Conservation (phyloP, 768 basidiomycete genomes). For the Rhizopogon vinicolor region DNA sequence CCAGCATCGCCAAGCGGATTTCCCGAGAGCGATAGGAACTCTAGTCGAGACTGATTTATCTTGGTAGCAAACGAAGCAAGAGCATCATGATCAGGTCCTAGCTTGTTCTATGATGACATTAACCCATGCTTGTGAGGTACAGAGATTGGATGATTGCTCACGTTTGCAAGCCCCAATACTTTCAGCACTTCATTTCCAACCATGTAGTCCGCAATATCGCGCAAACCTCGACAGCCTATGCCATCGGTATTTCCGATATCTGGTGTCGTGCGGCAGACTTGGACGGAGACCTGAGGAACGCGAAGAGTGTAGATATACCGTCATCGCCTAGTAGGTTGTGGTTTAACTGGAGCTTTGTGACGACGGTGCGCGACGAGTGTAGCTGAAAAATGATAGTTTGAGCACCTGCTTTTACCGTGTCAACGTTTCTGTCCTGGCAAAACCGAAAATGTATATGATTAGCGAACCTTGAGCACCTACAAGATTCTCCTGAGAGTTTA, state of each 20-base stretch:
- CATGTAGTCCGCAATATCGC: constrained; percentile 48
- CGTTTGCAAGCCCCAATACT: constrained; percentile 50
- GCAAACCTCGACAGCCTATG: constrained; percentile 51
- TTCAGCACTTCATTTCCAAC: constrained; percentile 39
- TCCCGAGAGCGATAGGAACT: constrained; percentile 44
- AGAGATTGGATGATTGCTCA: constrained; percentile 25
- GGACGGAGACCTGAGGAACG: constrained; percentile 42
- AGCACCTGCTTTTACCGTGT: constrained; percentile 39
- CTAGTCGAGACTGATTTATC: constrained; percentile 49
- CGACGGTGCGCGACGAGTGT: constrained; percentile 31
- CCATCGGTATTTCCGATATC: constrained; percentile 49
- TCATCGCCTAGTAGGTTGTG: constrained; percentile 56
- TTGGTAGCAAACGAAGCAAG: constrained; percentile 40
- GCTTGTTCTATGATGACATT: constrained; percentile 33
- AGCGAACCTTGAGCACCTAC: not conserved
- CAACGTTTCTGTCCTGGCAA: not conserved
- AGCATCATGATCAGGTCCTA: constrained; percentile 32
- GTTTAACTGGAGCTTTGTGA: constrained; percentile 49
- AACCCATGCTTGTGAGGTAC: constrained; percentile 4
- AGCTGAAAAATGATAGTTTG: constrained; percentile 46
- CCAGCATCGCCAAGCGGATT: constrained; percentile 52
- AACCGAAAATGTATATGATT: not conserved
- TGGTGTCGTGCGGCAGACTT: constrained; percentile 40
- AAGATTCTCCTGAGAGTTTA: not conserved
- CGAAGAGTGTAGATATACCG: constrained; percentile 50